Conservation (phyloP, 2,329 filamentous ascomycete species). For the Ambrosiella beaveri region DNA sequence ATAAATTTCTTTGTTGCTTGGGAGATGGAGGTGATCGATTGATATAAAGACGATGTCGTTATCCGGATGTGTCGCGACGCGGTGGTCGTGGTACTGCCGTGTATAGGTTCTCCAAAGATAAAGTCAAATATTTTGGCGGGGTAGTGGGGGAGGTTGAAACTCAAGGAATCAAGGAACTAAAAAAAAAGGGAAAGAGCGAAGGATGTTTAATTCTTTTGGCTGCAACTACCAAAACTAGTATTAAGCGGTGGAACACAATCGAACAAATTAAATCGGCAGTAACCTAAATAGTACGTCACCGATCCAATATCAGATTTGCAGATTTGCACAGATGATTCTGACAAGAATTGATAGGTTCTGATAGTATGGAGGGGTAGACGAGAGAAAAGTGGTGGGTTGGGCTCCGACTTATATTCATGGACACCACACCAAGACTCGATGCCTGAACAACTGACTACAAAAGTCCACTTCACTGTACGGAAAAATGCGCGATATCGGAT, state of each 20-base stretch:
- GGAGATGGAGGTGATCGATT: neutral
- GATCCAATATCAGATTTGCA: neutral
- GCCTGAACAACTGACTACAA: too few relatives aligned
- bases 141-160: neutral
- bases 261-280: neutral
- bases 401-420: neutral
- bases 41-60: neutral
- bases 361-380: neutral
- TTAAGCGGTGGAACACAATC: neutral
- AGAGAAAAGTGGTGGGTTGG: neutral
- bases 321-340: neutral
- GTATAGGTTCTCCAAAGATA: neutral
- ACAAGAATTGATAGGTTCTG: too few relatives aligned
- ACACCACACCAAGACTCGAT: too few relatives aligned
- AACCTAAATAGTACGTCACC: neutral
- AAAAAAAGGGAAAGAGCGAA: neutral
- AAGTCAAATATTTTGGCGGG: neutral
- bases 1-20: neutral
- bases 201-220: neutral
- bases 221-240: neutral
- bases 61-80: neutral
- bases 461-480: too few relatives aligned
- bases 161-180: neutral
- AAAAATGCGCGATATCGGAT: constrained; percentile 7
- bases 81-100: neutral